Evolutionary conservation across 2,329 filamentous ascomycete genomes (phyloP).

Genomic region (Colletotrichum caudatum): DNA sequence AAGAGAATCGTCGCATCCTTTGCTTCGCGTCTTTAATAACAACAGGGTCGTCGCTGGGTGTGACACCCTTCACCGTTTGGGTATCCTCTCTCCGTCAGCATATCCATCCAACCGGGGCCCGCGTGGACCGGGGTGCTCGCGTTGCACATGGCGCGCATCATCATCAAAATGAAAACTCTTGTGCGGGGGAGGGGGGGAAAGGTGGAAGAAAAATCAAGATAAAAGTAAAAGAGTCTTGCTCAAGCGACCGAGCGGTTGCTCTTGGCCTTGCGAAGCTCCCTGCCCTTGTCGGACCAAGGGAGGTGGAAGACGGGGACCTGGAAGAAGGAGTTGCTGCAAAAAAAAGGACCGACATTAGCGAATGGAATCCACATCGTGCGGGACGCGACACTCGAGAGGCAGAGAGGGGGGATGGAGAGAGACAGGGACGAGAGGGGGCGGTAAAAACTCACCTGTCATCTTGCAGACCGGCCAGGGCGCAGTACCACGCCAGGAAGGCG

Average conservation of each 20-base stretch:
- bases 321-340: constrained; percentile 83
- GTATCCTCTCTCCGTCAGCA: constrained; percentile 4
- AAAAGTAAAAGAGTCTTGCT: neutral
- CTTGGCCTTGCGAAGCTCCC: constrained; percentile 66
- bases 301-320: constrained; percentile 93
- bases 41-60: neutral
- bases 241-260: constrained; percentile 52
- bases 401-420: neutral
- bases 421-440: too few species aligned
- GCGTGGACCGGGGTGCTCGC: neutral
- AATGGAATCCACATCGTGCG: constrained; percentile 23
- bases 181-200: too few species aligned
- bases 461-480: constrained; percentile 83
- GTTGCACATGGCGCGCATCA: neutral
- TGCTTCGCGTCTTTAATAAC: neutral
- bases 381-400: neutral
- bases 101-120: neutral
- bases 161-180: neutral
- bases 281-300: constrained; percentile 88
- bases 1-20: neutral
- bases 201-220: neutral
- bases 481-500: constrained; percentile 89
- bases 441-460: constrained; percentile 70
- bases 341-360: constrained; percentile 44
- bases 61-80: neutral